Percentiles rank a stretch among this genome's conserved stretches.
Evolutionary conservation across 2,329 filamentous ascomycete species (phyloP).

Genomic region (Rosellinia necatrix): DNA sequence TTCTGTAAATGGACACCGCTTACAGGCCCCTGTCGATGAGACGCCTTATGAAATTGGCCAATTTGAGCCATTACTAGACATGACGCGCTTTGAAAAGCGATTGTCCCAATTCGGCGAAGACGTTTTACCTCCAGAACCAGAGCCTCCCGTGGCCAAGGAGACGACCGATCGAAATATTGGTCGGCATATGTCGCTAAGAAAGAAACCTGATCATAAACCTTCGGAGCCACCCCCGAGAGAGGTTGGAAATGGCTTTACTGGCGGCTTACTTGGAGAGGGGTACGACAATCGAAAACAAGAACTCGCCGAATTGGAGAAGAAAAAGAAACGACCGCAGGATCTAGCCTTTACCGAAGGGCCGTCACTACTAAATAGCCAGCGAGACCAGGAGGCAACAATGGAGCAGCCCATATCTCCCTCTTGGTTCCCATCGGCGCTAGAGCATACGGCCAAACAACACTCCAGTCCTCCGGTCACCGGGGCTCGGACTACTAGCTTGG

Average conservation of each 20-base stretch:
- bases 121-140: conserved; percentile 39
- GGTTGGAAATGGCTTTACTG: conserved; percentile 51
- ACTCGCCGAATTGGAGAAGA: conserved; percentile 38
- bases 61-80: conserved; percentile 70
- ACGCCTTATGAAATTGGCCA: conserved; percentile 67
- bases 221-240: conserved; percentile 38
- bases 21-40: conserved; percentile 51
- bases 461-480: conserved; percentile 15
- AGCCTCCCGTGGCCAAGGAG: conserved; percentile 36
- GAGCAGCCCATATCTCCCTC: conserved; percentile 33
- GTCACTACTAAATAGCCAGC: conserved; percentile 56
- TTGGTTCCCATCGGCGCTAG: conserved; percentile 48
- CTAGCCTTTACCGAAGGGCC: conserved; percentile 60
- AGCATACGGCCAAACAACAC: conserved; percentile 38
- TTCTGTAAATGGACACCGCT: conserved; percentile 42
- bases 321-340: conserved; percentile 35
- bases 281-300: conserved; percentile 54
- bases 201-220: conserved; percentile 33
- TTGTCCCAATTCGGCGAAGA: conserved; percentile 56
- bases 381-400: conserved; percentile 38
- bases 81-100: conserved; percentile 61
- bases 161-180: conserved; percentile 31
- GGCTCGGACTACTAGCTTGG: conserved; percentile 32
- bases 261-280: conserved; percentile 56
- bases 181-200: conserved; percentile 30